A percentile compares a stretch with the other conserved stretches of the same genome.
These are phyloP conservation scores for Hemerocallis citrina DNA, from an alignment of 106 monocot species.

Conservation along the genomic window DNA sequence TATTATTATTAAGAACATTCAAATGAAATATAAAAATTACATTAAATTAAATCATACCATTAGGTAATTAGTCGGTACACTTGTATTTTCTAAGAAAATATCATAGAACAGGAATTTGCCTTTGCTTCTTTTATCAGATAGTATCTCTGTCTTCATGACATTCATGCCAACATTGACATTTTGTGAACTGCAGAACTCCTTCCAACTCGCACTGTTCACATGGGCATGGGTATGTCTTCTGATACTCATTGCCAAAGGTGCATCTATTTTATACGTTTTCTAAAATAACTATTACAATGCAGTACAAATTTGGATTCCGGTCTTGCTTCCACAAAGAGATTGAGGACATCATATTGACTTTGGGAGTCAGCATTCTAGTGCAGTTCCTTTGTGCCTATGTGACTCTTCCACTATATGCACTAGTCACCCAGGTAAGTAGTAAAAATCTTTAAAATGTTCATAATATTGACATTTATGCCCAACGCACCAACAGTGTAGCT, in stretches of 20 bases:
- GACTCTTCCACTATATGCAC: slow-evolving; percentile 46
- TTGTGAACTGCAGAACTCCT: slow-evolving; percentile 35
- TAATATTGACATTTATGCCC: not conserved
- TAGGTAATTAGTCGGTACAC: too few relatives aligned
- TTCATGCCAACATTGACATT: not conserved
- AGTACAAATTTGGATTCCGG: slow-evolving; percentile 46
- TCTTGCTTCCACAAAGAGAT: slow-evolving; percentile 35
- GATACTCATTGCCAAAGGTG: not conserved
- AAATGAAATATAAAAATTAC: too few relatives aligned
- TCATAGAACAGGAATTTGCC: too few relatives aligned
- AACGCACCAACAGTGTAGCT: not conserved
- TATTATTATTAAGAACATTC: not conserved
- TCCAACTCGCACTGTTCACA: slow-evolving; percentile 40
- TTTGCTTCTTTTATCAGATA: too few relatives aligned
- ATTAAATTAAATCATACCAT: too few relatives aligned
- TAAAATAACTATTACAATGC: slow-evolving; percentile 7
- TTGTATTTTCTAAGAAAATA: too few relatives aligned
- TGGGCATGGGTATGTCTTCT: slow-evolving; percentile 39
- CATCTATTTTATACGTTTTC: not conserved
- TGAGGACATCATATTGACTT: slow-evolving; percentile 24
- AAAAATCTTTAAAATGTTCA: not conserved
- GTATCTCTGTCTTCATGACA: not conserved
- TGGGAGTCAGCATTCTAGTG: slow-evolving; percentile 20
- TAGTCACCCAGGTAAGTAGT: slow-evolving; percentile 38
- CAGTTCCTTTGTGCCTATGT: slow-evolving; percentile 43